phyloP scores from a whole-genome alignment of 768 basidiomycete genomes.

The Phlegmacium glaucopus region DNA sequence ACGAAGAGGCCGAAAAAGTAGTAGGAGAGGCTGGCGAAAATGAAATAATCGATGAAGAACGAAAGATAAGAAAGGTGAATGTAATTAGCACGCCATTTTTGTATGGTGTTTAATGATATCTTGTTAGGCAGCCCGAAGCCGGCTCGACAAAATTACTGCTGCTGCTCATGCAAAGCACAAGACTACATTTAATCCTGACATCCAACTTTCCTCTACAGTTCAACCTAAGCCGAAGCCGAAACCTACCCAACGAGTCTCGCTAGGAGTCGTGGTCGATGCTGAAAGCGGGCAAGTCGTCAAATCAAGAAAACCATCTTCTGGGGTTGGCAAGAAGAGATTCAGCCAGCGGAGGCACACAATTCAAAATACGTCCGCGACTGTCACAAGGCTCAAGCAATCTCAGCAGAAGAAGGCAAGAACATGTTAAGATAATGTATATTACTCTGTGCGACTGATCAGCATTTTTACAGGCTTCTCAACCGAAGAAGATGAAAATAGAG shows the following conservation, averaged over 20 bases:
- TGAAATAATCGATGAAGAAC: constrained; percentile 59
- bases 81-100: not conserved
- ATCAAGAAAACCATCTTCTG: not conserved
- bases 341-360: constrained; percentile 69
- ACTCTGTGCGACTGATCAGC: not conserved
- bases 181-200: constrained; percentile 64
- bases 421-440: not conserved
- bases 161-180: constrained; percentile 64
- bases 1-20: constrained; percentile 62
- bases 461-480: constrained; percentile 47
- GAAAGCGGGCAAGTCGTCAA: constrained; percentile 42
- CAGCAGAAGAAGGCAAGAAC: constrained; percentile 55
- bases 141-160: constrained; percentile 61
- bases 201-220: constrained; percentile 20
- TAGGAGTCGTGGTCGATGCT: constrained; percentile 53
- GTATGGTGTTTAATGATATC: not conserved
- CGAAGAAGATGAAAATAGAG: constrained; percentile 57
- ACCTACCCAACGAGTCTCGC: constrained; percentile 47
- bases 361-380: constrained; percentile 67
- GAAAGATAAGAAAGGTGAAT: constrained; percentile 44
- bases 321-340: constrained; percentile 42
- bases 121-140: constrained; percentile 43
- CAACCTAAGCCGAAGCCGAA: constrained; percentile 23
- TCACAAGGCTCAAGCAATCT: constrained; percentile 59
- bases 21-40: constrained; percentile 55